These are phyloP conservation scores for Cyberlindnera xylosilytica DNA, from an alignment of 805 yeast genomes.

Conservation along the genomic window DNA sequence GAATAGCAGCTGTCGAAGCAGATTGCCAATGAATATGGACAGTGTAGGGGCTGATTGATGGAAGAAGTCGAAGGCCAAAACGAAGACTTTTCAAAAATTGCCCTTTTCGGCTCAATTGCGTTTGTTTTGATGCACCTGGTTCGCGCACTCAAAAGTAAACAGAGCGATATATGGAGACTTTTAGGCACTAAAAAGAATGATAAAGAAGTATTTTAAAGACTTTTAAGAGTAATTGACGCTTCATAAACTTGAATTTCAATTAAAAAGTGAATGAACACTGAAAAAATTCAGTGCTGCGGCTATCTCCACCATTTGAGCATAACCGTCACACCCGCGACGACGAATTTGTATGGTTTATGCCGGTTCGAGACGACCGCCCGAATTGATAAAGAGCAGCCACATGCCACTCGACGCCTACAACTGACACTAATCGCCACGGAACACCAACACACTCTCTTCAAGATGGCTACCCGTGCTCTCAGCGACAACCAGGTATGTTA, in stretches of 20 bases:
- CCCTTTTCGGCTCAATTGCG: slow-evolving; percentile 1
- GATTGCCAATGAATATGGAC: no score
- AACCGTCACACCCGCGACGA: slow-evolving; percentile 8
- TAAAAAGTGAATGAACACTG: neutral
- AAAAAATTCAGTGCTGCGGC: neutral
- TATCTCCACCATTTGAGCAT: slow-evolving; percentile 3
- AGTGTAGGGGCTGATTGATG: no score
- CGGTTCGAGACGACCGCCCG: neutral
- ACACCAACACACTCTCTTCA: neutral
- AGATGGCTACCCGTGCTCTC: slow-evolving; percentile 37
- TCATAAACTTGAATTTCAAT: no score
- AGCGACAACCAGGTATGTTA: slow-evolving; percentile 48
- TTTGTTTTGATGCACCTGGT: slow-evolving; percentile 1
- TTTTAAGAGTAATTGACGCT: no score
- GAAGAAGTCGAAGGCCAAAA: neutral
- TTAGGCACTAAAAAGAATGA: no score
- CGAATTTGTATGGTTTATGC: neutral
- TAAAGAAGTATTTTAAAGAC: neutral
- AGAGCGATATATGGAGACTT: neutral
- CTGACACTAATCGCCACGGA: no score
- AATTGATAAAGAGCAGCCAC: slow-evolving; percentile 14
- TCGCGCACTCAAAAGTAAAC: slow-evolving; percentile 1
- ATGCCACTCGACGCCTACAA: neutral
- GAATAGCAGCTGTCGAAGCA: no score
- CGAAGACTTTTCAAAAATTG: neutral